Conservation (phyloP, 2,329 filamentous ascomycete species). For the Talaromyces sp. region DNA sequence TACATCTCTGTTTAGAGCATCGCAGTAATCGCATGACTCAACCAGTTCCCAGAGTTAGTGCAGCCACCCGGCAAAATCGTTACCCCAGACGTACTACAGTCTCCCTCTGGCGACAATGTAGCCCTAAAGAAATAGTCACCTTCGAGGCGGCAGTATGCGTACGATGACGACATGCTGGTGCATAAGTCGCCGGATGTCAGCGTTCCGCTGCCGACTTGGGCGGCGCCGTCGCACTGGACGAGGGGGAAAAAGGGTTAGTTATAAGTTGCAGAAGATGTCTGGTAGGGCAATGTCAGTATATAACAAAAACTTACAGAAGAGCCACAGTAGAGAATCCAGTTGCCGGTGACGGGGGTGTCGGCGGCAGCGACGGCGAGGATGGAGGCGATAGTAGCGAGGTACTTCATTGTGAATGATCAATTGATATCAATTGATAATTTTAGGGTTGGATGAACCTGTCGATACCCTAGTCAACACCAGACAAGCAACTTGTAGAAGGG, state of each 20-base stretch:
- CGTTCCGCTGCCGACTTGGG: background rate
- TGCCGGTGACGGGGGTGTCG: background rate
- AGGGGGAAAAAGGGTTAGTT: background rate
- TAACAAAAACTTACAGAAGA: background rate
- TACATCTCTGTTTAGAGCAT: background rate
- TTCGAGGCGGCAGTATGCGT: background rate
- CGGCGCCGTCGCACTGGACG: background rate
- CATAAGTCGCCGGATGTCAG: background rate
- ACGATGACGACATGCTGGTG: background rate
- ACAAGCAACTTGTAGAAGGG: too few relatives aligned
- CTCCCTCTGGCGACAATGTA: background rate
- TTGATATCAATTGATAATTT: too few relatives aligned
- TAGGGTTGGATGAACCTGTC: too few relatives aligned
- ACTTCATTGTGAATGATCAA: constrained; percentile 1
- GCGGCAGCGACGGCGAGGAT: background rate
- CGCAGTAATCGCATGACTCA: background rate
- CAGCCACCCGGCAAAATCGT: background rate
- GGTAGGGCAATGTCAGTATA: background rate
- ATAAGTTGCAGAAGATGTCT: background rate
- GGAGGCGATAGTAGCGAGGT: background rate
- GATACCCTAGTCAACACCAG: too few relatives aligned
- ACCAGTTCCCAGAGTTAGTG: background rate
- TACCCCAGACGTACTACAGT: background rate
- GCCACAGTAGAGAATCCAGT: background rate
- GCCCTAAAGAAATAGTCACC: background rate